phyloP scores from a whole-genome alignment of 2,329 filamentous ascomycete genomes.

The Trichoderma sp. region DNA sequence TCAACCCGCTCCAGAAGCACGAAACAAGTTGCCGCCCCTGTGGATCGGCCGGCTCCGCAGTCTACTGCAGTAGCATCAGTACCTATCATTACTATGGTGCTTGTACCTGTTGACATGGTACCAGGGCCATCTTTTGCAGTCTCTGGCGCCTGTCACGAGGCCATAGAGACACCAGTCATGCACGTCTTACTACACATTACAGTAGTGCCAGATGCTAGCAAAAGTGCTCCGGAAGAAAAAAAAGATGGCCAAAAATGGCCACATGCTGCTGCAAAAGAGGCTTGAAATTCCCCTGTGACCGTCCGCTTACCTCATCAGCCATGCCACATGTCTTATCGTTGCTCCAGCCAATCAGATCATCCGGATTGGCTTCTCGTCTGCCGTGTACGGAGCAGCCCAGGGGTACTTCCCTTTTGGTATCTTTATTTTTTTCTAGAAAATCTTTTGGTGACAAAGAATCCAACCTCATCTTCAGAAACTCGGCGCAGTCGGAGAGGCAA shows the following conservation, averaged over 20 bases:
- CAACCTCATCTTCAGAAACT: not conserved
- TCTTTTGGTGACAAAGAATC: not conserved
- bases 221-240: too few species aligned
- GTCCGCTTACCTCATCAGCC: not conserved
- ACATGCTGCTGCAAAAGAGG: not conserved
- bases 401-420: conserved; percentile 3
- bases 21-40: not conserved
- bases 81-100: too few species aligned
- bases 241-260: too few species aligned
- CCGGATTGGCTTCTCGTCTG: not conserved
- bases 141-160: too few species aligned
- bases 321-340: not conserved
- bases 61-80: too few species aligned
- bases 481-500: not conserved
- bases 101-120: too few species aligned
- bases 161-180: too few species aligned
- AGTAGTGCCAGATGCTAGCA: not conserved
- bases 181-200: too few species aligned
- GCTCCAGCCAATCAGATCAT: conserved; percentile 2
- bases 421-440: not conserved
- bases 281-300: not conserved
- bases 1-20: conserved; percentile 16
- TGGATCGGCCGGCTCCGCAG: conserved; percentile 14
- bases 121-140: too few species aligned
- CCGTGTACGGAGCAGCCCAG: not conserved